A percentile compares a stretch with the other conserved stretches of the same genome.
Conservation (phyloP, 73 alveolate genomes). For the Paramecium biaurelia region DNA sequence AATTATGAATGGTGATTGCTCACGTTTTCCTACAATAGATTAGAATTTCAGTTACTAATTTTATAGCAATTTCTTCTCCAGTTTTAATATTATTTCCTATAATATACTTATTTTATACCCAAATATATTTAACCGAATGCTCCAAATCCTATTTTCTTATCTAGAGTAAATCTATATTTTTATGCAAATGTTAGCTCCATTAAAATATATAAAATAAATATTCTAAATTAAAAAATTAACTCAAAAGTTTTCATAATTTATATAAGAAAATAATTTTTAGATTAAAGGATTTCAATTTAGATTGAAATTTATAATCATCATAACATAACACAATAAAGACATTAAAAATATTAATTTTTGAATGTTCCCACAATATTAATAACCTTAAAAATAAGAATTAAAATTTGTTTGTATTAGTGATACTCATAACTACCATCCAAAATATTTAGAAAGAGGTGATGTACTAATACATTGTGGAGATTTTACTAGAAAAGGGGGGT, state of each 20-base stretch:
- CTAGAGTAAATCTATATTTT: constrained; percentile 48
- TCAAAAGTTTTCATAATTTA: not conserved
- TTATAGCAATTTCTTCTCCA: constrained; percentile 77
- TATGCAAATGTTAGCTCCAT: constrained; percentile 42
- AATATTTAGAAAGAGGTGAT: constrained; percentile 54
- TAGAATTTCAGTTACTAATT: constrained; percentile 67
- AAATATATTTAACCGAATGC: constrained; percentile 68
- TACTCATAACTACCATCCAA: constrained; percentile 48
- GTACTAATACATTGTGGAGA: constrained; percentile 30
- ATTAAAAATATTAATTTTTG: not conserved
- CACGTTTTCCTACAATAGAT: constrained; percentile 50
- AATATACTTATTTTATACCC: not conserved
- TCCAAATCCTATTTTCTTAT: constrained; percentile 71
- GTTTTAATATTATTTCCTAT: constrained; percentile 73
- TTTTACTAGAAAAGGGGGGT: constrained; percentile 65
- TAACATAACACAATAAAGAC: not conserved
- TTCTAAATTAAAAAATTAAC: not conserved
- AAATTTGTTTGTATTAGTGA: constrained; percentile 67
- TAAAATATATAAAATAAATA: not conserved
- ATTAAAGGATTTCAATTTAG: not conserved
- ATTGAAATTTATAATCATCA: not conserved
- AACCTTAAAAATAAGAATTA: not conserved
- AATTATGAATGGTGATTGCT: constrained; percentile 72
- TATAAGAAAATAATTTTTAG: not conserved
- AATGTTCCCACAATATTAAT: not conserved